These are phyloP conservation scores for Tulasnella calospora DNA, from an alignment of 768 basidiomycete genomes.

Conservation along the genomic window DNA sequence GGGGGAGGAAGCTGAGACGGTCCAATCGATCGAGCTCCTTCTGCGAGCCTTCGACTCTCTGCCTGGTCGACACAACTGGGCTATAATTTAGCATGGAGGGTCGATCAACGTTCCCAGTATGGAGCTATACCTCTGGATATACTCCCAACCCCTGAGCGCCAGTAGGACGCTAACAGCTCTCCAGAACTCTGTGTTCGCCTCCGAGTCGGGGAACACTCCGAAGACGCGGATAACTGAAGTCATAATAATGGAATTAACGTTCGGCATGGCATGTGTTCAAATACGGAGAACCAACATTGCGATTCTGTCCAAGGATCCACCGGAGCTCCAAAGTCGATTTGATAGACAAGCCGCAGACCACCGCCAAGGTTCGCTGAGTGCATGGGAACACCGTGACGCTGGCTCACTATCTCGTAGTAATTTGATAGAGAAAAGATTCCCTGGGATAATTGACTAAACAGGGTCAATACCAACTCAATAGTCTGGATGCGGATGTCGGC, in stretches of 20 bases:
- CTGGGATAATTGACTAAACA: slow-evolving; percentile 57
- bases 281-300: neutral
- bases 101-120: neutral
- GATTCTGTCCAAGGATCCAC: neutral
- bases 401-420: slow-evolving; percentile 52
- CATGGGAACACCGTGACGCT: slow-evolving; percentile 47
- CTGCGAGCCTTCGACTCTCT: too few relatives aligned
- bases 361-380: slow-evolving; percentile 64
- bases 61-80: neutral
- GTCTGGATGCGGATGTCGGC: too few relatives aligned
- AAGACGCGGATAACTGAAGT: slow-evolving; percentile 5
- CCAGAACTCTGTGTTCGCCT: neutral
- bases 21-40: neutral
- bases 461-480: neutral
- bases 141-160: neutral
- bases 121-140: neutral
- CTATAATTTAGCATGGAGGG: neutral
- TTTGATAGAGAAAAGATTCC: slow-evolving; percentile 67
- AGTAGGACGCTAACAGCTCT: neutral
- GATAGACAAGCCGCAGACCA: slow-evolving; percentile 45
- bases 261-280: neutral
- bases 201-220: neutral
- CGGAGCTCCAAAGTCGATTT: slow-evolving; percentile 15
- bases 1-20: neutral
- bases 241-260: neutral